Conservation (phyloP, 2,329 filamentous ascomycete species). For the Colletotrichum tropicicola region DNA sequence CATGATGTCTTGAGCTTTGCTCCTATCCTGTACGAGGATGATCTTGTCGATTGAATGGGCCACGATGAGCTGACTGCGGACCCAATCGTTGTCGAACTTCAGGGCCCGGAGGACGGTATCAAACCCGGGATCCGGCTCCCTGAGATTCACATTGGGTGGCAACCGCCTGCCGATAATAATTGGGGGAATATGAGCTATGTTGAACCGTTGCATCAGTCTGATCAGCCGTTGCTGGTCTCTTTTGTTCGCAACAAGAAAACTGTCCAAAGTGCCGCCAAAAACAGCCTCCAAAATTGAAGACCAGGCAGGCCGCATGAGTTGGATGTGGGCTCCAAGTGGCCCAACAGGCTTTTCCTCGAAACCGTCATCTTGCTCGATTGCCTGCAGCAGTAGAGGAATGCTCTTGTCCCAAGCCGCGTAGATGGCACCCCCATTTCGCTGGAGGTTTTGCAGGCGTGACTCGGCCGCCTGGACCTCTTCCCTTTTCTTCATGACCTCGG, state of each 20-base stretch:
- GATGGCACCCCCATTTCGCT: constrained; percentile 53
- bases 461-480: constrained; percentile 32
- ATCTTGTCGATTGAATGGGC: constrained; percentile 84
- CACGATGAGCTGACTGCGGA: constrained; percentile 86
- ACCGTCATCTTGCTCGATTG: constrained; percentile 74
- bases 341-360: constrained; percentile 82
- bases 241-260: constrained; percentile 84
- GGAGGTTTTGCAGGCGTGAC: constrained; percentile 13
- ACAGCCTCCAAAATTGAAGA: constrained; percentile 81
- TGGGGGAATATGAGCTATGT: constrained; percentile 54
- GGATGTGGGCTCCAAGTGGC: constrained; percentile 82
- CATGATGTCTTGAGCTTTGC: constrained; percentile 76
- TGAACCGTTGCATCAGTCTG: constrained; percentile 67
- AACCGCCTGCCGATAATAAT: constrained; percentile 71
- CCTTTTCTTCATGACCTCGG: constrained; percentile 17
- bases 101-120: constrained; percentile 84
- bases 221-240: constrained; percentile 77
- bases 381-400: constrained; percentile 70
- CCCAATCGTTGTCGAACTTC: constrained; percentile 81
- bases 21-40: constrained; percentile 75
- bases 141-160: constrained; percentile 65
- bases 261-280: constrained; percentile 74
- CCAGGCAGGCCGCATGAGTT: constrained; percentile 83
- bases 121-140: constrained; percentile 78
- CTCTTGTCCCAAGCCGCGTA: constrained; percentile 71